These are phyloP conservation scores for Cichorium intybus DNA, from an alignment of 140 eudicot genomes.

Conservation along the genomic window DNA sequence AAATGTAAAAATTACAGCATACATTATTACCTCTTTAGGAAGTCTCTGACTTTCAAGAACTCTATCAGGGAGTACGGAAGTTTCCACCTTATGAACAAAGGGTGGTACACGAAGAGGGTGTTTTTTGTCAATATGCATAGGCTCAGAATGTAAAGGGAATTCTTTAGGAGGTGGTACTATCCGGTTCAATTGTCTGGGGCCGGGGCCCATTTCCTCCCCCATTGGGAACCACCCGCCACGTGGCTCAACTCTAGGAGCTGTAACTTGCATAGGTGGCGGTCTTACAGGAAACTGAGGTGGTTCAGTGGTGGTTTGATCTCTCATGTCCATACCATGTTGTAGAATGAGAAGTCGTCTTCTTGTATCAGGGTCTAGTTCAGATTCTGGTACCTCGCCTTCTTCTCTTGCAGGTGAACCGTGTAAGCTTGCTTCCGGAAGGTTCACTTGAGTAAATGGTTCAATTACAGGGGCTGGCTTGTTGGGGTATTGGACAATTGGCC, in stretches of 20 bases:
- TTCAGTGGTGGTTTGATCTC: constrained; percentile 54
- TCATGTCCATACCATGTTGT: constrained; percentile 91
- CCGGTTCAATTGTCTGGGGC: constrained; percentile 49
- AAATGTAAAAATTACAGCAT: too few species aligned
- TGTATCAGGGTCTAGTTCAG: constrained; percentile 93
- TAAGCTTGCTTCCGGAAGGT: constrained; percentile 56
- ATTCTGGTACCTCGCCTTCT: constrained; percentile 98
- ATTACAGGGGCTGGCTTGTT: constrained; percentile 48
- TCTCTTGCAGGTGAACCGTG: constrained; percentile 95
- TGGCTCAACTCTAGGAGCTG: constrained; percentile 60
- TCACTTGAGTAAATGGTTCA: constrained; percentile 54
- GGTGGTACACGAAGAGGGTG: constrained; percentile 57
- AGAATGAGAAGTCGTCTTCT: constrained; percentile 90
- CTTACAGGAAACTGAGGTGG: constrained; percentile 59
- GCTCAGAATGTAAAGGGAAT: constrained; percentile 46
- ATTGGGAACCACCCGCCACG: constrained; percentile 76
- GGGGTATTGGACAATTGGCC: constrained; percentile 43
- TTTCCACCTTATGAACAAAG: constrained; percentile 57
- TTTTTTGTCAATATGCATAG: constrained; percentile 58
- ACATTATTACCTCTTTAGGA: constrained; percentile 88
- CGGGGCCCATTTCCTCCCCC: constrained; percentile 82
- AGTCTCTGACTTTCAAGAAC: constrained; percentile 63
- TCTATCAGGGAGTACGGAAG: constrained; percentile 52
- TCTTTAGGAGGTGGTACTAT: constrained; percentile 50
- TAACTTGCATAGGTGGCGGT: constrained; percentile 62